A percentile compares a stretch with the other conserved stretches of the same genome.
Conservation (phyloP, 306 rosid species). For the Inga oerstediana region DNA sequence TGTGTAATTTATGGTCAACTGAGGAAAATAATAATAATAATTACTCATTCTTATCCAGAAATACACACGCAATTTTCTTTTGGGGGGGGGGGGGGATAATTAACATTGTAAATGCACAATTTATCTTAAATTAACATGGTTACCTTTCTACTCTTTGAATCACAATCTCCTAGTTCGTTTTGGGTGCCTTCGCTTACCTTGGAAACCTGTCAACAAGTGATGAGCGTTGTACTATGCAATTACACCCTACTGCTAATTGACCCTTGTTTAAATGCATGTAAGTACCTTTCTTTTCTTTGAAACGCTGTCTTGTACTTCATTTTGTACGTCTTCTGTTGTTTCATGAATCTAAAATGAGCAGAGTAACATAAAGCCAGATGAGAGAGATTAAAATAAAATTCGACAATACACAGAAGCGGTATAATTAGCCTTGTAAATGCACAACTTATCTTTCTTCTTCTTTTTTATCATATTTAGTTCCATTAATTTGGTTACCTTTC, state of each 20-base stretch:
- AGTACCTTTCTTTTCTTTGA: conserved; percentile 54
- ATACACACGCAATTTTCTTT: not conserved
- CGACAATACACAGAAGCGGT: not conserved
- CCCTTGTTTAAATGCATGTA: not conserved
- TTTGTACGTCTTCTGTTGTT: conserved; percentile 42
- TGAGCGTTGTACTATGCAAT: too few relatives aligned
- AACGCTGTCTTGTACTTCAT: conserved; percentile 42
- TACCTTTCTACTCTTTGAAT: too few relatives aligned
- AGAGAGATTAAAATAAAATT: not conserved
- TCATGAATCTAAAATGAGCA: conserved; percentile 40
- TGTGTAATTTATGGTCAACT: not conserved
- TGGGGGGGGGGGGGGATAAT: too few relatives aligned
- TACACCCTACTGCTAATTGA: not conserved
- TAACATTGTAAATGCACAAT: too few relatives aligned
- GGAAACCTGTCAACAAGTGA: too few relatives aligned
- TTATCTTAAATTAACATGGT: too few relatives aligned
- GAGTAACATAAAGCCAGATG: conserved; percentile 17
- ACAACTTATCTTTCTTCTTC: not conserved
- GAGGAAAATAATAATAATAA: not conserved
- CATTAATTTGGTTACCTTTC: conserved; percentile 38
- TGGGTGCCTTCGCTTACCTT: too few relatives aligned
- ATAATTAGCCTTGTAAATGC: not conserved
- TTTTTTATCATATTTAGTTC: not conserved
- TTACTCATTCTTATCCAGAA: not conserved
- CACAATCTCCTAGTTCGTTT: too few relatives aligned